Evolutionary conservation across 1,284 basidiomycete species (phyloP), one percentile per base, ranked within the genome.

Genomic region (Sporisorium exsertum): DNA sequence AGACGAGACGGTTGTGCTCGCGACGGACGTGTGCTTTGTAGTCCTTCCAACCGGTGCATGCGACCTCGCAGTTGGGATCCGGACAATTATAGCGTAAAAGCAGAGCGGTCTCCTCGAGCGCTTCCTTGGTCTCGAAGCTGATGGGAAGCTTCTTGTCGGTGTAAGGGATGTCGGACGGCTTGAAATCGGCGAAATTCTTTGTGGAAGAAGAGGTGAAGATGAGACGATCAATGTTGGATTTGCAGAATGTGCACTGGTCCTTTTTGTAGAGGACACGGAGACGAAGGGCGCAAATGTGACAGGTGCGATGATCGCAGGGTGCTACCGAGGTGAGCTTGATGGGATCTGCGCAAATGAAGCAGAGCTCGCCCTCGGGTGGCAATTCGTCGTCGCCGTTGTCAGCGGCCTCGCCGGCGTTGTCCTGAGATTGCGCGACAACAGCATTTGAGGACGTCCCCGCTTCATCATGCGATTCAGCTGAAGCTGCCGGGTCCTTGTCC

Each of bases 261-360:
- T 84, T 84, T 71, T 98, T 98, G 89, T 98, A 99, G 64, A 99
- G 88, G 1, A 94, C 94, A 32, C 95, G 88, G 27, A 99, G 87
- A n/a, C 96, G 90, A 54, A 98, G 87, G 1, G 94, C 92, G 83
- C 96, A 99, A 62, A 97, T 91, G 87, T 95, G 93, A 87, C 94
- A 96, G 8, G 93, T 94, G 46, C 92, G 88, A 85, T 99, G 96
- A 83, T 94, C 94, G 87, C 96, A 99, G 55, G 92, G 90, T 9
- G 94, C 92, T 18, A 97, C 87, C 12, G 93, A 91, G 86, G 92
- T 95, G 84, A 94, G 95, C 82, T 92, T 94, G 85, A 97, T 91
- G 2, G 92, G 92, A 84, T 99, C 95, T 1, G 96, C 95, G 82
- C 96, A 99, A 86, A 99, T 98, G 89, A 92, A 96, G 87, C 97